Conservation (phyloP, 805 yeast genomes). For the Scheffersomyces spartinae region DNA sequence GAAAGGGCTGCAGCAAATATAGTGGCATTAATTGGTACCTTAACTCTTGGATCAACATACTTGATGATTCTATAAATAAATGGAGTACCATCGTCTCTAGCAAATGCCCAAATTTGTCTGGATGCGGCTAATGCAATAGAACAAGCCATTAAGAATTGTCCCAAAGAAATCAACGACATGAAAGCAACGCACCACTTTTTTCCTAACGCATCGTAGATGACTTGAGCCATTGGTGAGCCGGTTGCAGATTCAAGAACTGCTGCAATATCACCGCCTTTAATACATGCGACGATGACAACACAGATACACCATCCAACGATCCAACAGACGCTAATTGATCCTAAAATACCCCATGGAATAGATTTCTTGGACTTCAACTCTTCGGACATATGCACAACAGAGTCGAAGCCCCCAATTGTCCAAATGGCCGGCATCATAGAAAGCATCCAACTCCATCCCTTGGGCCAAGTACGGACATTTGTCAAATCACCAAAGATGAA, state of each 20-base stretch:
- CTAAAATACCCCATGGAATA: constrained; percentile 24
- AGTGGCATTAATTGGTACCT: constrained; percentile 61
- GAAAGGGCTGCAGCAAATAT: constrained; percentile 39
- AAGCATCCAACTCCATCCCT: constrained; percentile 13
- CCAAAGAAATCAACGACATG: constrained; percentile 44
- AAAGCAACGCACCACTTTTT: constrained; percentile 54
- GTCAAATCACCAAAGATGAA: constrained; percentile 8
- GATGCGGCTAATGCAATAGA: constrained; percentile 53
- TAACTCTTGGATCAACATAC: constrained; percentile 40
- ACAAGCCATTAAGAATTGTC: constrained; percentile 59
- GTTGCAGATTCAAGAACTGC: constrained; percentile 32
- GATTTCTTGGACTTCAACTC: constrained; percentile 16
- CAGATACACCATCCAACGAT: constrained; percentile 22
- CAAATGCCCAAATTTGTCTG: constrained; percentile 66
- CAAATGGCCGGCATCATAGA: constrained; percentile 20
- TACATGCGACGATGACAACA: constrained; percentile 22
- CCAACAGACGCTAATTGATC: constrained; percentile 26
- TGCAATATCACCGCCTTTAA: constrained; percentile 23
- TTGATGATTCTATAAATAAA: constrained; percentile 40
- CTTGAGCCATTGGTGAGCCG: constrained; percentile 59
- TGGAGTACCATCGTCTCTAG: constrained; percentile 70
- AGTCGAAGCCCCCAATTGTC: constrained; percentile 24
- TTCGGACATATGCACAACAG: constrained; percentile 21
- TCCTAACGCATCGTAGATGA: constrained; percentile 51
- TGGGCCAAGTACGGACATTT: constrained; percentile 6